Base-by-base conservation (phyloP, 345 rosid genomes). In the Populus davidiana region DNA sequence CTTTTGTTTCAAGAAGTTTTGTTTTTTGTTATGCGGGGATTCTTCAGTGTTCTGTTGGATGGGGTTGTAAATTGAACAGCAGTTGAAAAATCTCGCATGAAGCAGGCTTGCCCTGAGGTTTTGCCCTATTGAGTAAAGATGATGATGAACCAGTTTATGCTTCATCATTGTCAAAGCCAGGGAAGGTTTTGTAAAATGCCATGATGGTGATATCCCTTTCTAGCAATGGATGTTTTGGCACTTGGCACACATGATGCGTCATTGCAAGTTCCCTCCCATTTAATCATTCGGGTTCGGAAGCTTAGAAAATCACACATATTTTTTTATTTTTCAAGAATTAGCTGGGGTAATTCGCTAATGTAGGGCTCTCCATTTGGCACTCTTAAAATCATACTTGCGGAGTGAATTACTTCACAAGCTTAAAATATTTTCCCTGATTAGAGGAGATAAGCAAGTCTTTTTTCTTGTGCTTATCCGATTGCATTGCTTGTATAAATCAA, bases 401-500 rank as follows among this genome's bases (percentile, higher is more conserved):
- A 38, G 17, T 20, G 68, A 66, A 20, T 49, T 39, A 20, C 50
- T 31, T 67, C 68, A 71, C 63, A 49, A 7, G 70, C 69, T 5
- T 50, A 33, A 38, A 75, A 56, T 70, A 49, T 62, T 44, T 77
- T 18, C 67, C 5, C 52, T 63, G 73, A n/a, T 41, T 44, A 66
- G 71, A 56, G 21, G 62, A 74, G 87, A 72, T 86, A 7, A 75
- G 90, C 90, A 83, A 75, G 21, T 64, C 56, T 79, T 75, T 61
- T 72, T 67, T 21, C 39, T 69, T 49, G 49, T 75, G 89, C 89
- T 88, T 84, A 78, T 86, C 87, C 66, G 73, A 75, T 68, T 75
- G 67, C 67, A 66, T 78, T 80, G 75, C 49, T 70, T 84, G 83
- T 86, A 77, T 71, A 85, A 75, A 83, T 77, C 20, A 41, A 36